Percentiles rank a stretch among this genome's conserved stretches.
Conservation (phyloP, 768 basidiomycete genomes). For the Phaeotremella skinneri region DNA sequence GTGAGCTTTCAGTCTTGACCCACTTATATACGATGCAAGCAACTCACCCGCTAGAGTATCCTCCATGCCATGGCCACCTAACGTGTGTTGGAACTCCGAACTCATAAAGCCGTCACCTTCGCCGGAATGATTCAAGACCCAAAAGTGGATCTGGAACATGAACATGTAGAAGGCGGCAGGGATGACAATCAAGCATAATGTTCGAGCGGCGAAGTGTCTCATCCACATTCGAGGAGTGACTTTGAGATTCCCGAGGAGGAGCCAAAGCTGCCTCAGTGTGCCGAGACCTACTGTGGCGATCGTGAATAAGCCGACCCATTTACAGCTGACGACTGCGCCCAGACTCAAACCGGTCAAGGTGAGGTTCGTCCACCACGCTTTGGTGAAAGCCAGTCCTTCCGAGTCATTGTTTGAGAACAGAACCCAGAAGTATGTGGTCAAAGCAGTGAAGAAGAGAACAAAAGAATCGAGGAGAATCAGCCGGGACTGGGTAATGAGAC, state of each 20-base stretch:
- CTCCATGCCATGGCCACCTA: conserved; percentile 81
- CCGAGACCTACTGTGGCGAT: conserved; percentile 87
- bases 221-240: conserved; percentile 72
- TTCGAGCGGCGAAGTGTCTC: conserved; percentile 82
- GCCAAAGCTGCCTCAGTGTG: conserved; percentile 84
- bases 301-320: conserved; percentile 98
- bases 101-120: conserved; percentile 99
- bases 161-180: conserved; percentile 88
- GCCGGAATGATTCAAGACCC: conserved; percentile 80
- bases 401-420: conserved; percentile 86
- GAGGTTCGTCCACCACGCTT: conserved; percentile 91
- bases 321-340: conserved; percentile 89
- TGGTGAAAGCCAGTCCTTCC: conserved; percentile 64
- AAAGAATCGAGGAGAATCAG: conserved; percentile 97
- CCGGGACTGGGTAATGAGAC: conserved; percentile 88
- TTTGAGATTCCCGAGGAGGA: conserved; percentile 78
- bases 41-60: conserved; percentile 83
- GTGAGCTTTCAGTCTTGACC: not conserved
- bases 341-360: conserved; percentile 79
- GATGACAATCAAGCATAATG: conserved; percentile 80
- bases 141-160: conserved; percentile 95
- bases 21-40: not conserved
- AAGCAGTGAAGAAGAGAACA: conserved; percentile 95
- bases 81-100: conserved; percentile 95
- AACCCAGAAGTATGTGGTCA: conserved; percentile 80